Evolutionary conservation across 176 grass and related monocot species (phyloP).

Genomic region (Triticum aestivum): IWGSC_CS_RefSeq_v2.1 NC_057799.1:208841032-208841531

Average conservation of each 20-base stretch:
- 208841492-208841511: neutral
- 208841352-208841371: neutral
- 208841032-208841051: slow-evolving; percentile 72
- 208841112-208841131: slow-evolving; percentile 92
- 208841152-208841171: slow-evolving; percentile 91
- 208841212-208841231: slow-evolving; percentile 79
- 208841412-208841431: too few species aligned
- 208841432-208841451: too few species aligned
- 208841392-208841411: too few species aligned
- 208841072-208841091: slow-evolving; percentile 88
- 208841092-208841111: slow-evolving; percentile 96
- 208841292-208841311: slow-evolving; percentile 93
- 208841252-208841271: slow-evolving; percentile 82
- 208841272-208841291: slow-evolving; percentile 95
- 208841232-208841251: slow-evolving; percentile 77
- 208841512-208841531: neutral
- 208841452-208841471: neutral
- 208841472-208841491: slow-evolving; percentile 1
- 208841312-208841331: neutral
- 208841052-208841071: slow-evolving; percentile 98
- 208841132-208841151: slow-evolving; percentile 84
- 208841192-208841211: slow-evolving; percentile 66
- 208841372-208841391: too few species aligned
- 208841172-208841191: slow-evolving; percentile 97
- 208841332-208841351: neutral